These are phyloP conservation scores for Phytophthora sp. DNA, from an alignment of 352 stramenopile genomes.

Conservation along the genomic window DNA sequence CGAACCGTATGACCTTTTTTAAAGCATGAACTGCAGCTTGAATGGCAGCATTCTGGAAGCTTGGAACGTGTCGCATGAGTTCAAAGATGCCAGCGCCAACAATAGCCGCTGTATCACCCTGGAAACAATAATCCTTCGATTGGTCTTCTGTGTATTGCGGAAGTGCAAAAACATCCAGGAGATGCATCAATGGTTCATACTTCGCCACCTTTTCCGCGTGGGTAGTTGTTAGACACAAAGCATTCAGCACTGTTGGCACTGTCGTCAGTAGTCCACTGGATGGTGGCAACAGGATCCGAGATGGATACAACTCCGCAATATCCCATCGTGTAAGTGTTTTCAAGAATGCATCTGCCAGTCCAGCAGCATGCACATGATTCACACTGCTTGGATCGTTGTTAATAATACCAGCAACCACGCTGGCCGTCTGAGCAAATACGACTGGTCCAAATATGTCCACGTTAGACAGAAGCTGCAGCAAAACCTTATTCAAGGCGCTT, in stretches of 20 bases:
- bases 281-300: slow-evolving; percentile 67
- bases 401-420: slow-evolving; percentile 96
- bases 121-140: slow-evolving; percentile 83
- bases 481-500: slow-evolving; percentile 85
- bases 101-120: slow-evolving; percentile 93
- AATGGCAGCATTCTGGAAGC: slow-evolving; percentile 87
- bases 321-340: slow-evolving; percentile 89
- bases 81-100: slow-evolving; percentile 95
- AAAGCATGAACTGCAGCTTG: slow-evolving; percentile 89
- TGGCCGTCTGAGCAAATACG: slow-evolving; percentile 92
- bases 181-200: slow-evolving; percentile 90
- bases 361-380: slow-evolving; percentile 93
- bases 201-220: slow-evolving; percentile 92
- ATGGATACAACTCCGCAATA: slow-evolving; percentile 59
- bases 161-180: slow-evolving; percentile 92
- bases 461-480: slow-evolving; percentile 92
- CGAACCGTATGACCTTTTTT: slow-evolving; percentile 90
- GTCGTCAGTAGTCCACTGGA: slow-evolving; percentile 95
- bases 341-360: slow-evolving; percentile 94
- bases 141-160: slow-evolving; percentile 89
- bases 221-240: slow-evolving; percentile 92
- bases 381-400: slow-evolving; percentile 97
- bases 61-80: slow-evolving; percentile 95
- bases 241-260: slow-evolving; percentile 93
- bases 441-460: slow-evolving; percentile 92